phyloP scores from a whole-genome alignment of 192 early-diverging fungal genomes.

The Coemansia umbellata region DNA sequence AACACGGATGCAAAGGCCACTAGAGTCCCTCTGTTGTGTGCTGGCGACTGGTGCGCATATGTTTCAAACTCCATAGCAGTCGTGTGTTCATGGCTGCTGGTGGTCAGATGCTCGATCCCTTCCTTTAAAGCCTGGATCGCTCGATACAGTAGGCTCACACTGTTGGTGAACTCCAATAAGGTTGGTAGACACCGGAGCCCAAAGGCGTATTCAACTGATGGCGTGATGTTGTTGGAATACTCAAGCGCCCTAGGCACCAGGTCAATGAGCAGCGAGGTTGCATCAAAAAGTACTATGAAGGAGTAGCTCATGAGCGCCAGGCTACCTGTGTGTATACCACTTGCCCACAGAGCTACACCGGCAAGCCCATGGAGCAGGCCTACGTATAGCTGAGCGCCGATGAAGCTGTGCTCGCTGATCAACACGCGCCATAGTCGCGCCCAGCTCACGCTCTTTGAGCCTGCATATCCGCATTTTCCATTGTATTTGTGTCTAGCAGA shows the following conservation, averaged over 20 bases:
- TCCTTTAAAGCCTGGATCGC: constrained; percentile 41
- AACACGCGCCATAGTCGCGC: constrained; percentile 22
- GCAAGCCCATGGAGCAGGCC: constrained; percentile 9
- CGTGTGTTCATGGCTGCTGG: constrained; percentile 22
- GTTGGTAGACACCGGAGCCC: constrained; percentile 23
- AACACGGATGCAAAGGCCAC: constrained; percentile 4
- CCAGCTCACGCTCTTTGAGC: constrained; percentile 20
- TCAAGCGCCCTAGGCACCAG: constrained; percentile 25
- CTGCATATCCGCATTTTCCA: too few relatives aligned
- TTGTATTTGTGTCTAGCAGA: too few relatives aligned
- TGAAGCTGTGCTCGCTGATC: constrained; percentile 16
- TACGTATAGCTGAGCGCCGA: constrained; percentile 24
- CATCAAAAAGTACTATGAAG: constrained; percentile 30
- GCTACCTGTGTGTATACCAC: constrained; percentile 21
- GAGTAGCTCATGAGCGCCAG: constrained; percentile 31
- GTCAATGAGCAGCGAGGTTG: constrained; percentile 24
- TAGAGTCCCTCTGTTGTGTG: constrained; percentile 9
- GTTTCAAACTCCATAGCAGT: constrained; percentile 34
- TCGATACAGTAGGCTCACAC: constrained; percentile 30
- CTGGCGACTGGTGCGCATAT: constrained; percentile 10
- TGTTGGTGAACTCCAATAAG: constrained; percentile 39
- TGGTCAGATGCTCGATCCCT: constrained; percentile 34
- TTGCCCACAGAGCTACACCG: constrained; percentile 16
- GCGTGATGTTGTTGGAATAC: constrained; percentile 23
- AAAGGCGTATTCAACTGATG: constrained; percentile 28